Evolutionary conservation across 2,329 filamentous ascomycete genomes (phyloP).

Genomic region (Scopulariopsis brevicaulis): DNA sequence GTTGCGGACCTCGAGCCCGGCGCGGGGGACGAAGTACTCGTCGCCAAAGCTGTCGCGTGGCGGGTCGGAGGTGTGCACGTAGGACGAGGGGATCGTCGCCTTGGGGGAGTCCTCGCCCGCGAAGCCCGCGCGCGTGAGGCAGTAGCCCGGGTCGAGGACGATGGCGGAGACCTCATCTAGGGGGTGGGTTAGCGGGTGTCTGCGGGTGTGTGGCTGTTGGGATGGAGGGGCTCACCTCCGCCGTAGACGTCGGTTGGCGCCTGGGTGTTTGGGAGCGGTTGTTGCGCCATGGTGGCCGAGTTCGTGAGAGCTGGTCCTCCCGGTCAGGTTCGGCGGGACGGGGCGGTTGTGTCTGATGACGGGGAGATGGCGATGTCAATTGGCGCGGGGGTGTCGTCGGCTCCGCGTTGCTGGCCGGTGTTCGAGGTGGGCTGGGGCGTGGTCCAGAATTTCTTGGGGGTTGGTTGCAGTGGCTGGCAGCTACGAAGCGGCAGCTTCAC

Average conservation of each 20-base stretch:
- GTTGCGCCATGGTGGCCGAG: conserved; percentile 36
- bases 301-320: conserved; percentile 1
- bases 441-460: background rate
- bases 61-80: conserved; percentile 48
- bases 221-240: conserved; percentile 33
- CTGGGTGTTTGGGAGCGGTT: conserved; percentile 41
- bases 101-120: conserved; percentile 97
- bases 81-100: conserved; percentile 82
- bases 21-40: conserved; percentile 70
- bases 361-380: background rate
- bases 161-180: conserved; percentile 94
- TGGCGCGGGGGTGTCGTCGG: background rate
- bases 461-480: background rate
- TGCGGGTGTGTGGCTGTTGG: background rate
- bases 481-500: background rate
- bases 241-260: conserved; percentile 53
- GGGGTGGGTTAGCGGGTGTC: background rate
- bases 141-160: conserved; percentile 90
- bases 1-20: conserved; percentile 75
- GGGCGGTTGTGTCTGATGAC: background rate
- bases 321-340: background rate
- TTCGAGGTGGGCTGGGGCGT: background rate
- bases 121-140: conserved; percentile 84
- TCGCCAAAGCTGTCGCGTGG: conserved; percentile 71
- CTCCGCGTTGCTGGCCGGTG: background rate